These are phyloP conservation scores for Eucalyptus sideroxylon DNA, from an alignment of 345 rosid species.

Conservation along the genomic window DNA sequence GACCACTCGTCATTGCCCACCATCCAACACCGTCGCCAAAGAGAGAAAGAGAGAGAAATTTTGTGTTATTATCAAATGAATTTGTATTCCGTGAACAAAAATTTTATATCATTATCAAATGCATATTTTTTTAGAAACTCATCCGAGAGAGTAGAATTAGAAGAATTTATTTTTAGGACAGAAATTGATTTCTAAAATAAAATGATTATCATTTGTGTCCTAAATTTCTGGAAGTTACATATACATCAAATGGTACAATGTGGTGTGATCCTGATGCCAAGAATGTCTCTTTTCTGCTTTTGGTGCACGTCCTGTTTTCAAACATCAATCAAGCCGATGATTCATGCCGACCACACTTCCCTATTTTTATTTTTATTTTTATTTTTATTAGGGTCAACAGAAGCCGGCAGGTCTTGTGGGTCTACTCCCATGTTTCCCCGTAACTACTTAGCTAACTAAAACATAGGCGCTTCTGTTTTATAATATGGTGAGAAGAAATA, in stretches of 20 bases:
- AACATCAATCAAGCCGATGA: background rate
- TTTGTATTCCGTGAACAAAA: fast-evolving
- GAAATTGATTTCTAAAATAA: too few relatives aligned
- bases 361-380: background rate
- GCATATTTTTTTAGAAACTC: too few relatives aligned
- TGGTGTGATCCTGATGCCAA: background rate
- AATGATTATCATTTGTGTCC: too few relatives aligned
- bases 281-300: background rate
- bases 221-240: background rate
- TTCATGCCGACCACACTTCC: background rate
- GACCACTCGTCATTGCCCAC: too few relatives aligned
- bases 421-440: background rate
- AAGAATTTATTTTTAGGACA: too few relatives aligned
- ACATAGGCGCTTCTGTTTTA: background rate
- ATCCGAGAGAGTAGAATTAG: fast-evolving
- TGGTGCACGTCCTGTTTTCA: background rate
- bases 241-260: background rate
- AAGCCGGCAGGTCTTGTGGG: background rate
- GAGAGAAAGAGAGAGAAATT: too few relatives aligned
- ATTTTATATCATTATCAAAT: too few relatives aligned
- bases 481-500: background rate
- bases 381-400: background rate
- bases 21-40: fast-evolving
- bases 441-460: background rate
- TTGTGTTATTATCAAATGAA: too few relatives aligned